Base-by-base conservation (phyloP, 202 grass and related monocot genomes). In the Thinopyrum obtusiflorum region DNA sequence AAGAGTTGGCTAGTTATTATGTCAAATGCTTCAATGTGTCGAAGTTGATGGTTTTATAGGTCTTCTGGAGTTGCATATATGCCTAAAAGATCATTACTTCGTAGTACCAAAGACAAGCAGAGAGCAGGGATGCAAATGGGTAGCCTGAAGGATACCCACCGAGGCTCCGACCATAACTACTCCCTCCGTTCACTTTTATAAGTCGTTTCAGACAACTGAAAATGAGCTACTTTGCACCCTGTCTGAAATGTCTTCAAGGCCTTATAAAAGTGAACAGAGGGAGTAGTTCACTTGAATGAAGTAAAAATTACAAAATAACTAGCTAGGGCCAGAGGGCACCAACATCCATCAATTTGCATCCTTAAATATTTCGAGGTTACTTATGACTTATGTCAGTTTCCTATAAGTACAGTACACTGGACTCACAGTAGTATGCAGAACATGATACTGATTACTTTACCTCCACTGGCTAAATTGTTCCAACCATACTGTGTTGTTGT, bases 391-490 rank as follows among this genome's bases (percentile, higher is more conserved):
- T 80, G 18, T n/a, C 8, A 83, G 6, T 23, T 55, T 80, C 20
- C 1, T 65, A 65, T n/a, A 68, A 68, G 11, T 42, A 31, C 14
- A 28, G 61, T 21, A 57, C 21, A 77, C 68, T 68, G 20, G 17
- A 76, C 14, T 76, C 61, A 4, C 33, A 76, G 69, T 32, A 64
- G 44, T 47, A 86, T 28, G 64, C 31, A 6, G 21, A 57, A 17
- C 59, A 55, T 6, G 81, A 21, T 25, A 78, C 5, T 78, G 29
- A 21, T 76, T 80, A 76, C 35, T 55, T 44, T 87, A 92, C 94
- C 94, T 91, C 84, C 88, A 69, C 70, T 88, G 29, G 92, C 40
- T 25, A 80, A 87, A 83, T 68, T 87, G 71, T 85, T 90, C 90
- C 86, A 89, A 51, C 83, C 84, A 61, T 76, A 87, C 73, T 83